Conservation (phyloP, 1,139 yeast species). For the Protomyces pachydermus region DNA sequence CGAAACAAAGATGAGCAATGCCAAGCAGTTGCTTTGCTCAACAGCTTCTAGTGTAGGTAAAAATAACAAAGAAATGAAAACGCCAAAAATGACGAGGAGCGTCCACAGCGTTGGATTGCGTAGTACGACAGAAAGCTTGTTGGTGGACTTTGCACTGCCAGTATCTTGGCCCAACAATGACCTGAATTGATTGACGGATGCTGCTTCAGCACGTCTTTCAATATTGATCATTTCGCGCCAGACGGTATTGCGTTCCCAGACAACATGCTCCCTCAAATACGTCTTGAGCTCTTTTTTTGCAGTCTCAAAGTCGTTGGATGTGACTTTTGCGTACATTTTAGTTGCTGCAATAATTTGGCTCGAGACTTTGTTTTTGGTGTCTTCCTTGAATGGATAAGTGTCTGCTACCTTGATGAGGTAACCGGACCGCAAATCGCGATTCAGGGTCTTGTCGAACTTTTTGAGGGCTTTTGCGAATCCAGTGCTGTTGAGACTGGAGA, state of each 20-base stretch:
- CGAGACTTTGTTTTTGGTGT: conserved; percentile 48
- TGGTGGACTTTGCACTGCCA: conserved; percentile 4
- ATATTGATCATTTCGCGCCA: conserved; percentile 94
- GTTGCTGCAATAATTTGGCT: conserved; percentile 49
- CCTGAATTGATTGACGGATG: conserved; percentile 30
- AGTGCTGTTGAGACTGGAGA: conserved; percentile 71
- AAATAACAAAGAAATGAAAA: conserved; percentile 49
- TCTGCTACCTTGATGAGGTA: conserved; percentile 42
- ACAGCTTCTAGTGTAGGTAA: conserved; percentile 53
- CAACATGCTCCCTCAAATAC: conserved; percentile 83
- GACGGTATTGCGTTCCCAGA: conserved; percentile 93
- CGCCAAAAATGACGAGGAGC: conserved; percentile 46
- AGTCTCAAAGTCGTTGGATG: conserved; percentile 46
- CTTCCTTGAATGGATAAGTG: conserved; percentile 47
- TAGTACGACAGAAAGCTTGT: conserved; percentile 31
- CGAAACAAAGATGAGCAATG: conserved; percentile 72
- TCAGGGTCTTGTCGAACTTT: conserved; percentile 80
- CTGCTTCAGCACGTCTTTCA: conserved; percentile 51
- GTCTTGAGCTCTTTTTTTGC: conserved; percentile 67
- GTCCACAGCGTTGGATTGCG: conserved; percentile 40
- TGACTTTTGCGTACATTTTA: conserved; percentile 48
- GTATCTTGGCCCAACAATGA: conserved; percentile 1
- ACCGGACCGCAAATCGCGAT: conserved; percentile 55
- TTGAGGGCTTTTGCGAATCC: conserved; percentile 86
- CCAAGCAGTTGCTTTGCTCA: conserved; percentile 72